Evolutionary conservation across 2,329 filamentous ascomycete species (phyloP).

Genomic region (Calonectria pauciramosa): DNA sequence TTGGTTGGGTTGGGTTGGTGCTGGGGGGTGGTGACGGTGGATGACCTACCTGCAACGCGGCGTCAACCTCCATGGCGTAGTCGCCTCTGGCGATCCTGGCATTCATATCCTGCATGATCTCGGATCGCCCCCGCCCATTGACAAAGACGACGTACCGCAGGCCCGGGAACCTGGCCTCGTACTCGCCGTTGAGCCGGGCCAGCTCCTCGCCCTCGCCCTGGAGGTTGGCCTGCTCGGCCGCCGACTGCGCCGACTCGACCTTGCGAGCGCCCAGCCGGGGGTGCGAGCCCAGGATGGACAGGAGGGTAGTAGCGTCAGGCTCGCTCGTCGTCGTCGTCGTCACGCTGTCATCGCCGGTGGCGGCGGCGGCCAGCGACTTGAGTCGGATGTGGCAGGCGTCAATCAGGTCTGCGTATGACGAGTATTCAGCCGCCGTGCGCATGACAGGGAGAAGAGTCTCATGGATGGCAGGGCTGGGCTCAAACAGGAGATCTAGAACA

Average conservation of each 20-base stretch:
- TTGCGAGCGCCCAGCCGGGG: conserved; percentile 86
- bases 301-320: conserved; percentile 67
- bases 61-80: conserved; percentile 75
- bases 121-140: conserved; percentile 79
- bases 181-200: conserved; percentile 77
- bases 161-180: conserved; percentile 85
- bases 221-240: conserved; percentile 85
- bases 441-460: conserved; percentile 78
- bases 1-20: too few relatives aligned
- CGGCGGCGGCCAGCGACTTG: conserved; percentile 67
- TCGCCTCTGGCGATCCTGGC: conserved; percentile 78
- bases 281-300: conserved; percentile 83
- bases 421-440: conserved; percentile 63
- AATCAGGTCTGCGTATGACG: conserved; percentile 79
- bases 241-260: conserved; percentile 84
- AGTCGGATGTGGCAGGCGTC: conserved; percentile 75
- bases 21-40: too few relatives aligned
- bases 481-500: conserved; percentile 85
- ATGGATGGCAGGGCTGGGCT: conserved; percentile 83
- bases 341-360: conserved; percentile 53
- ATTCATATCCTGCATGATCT: conserved; percentile 88
- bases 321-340: not conserved
- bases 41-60: conserved; percentile 77
- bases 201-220: conserved; percentile 74
- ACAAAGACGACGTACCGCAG: conserved; percentile 94